Base-by-base conservation (phyloP, 1,139 yeast genomes). In the Suzukiozyma palmioleophila region DNA sequence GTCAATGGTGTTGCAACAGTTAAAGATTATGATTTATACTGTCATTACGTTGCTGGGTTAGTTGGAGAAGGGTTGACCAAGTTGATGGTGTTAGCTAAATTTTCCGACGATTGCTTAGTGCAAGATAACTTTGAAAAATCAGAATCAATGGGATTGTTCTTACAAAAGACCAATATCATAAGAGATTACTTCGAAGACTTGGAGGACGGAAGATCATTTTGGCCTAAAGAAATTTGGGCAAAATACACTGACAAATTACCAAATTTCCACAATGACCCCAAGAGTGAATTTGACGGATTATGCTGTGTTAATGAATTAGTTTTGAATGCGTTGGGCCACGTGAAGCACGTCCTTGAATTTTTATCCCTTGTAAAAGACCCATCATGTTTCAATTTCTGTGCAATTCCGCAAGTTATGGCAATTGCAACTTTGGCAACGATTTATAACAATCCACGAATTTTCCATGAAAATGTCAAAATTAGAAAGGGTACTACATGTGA, bases 341-440 rank as follows among this genome's bases (percentile, higher is more conserved):
- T 79, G 32, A 77, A 77, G 41, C 94, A 88, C 54, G 86, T 83
- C 27, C 72, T 94, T 53, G 76, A 77, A 41, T 94, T 86, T 57
- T 73, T 94, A 43, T 76, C 94, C 21, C 71, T 82, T 49, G 78
- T 92, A 36, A 76, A 77, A 44, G 98, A 94, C 55, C 87, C 85
- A 41, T 80, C 96, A 0, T 68, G 84, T 38, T 92, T 88, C 70
- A 84, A 82, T 50, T 92, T 92, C 69, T 90, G 97, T 66, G 90
- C 97, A 13, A 92, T 92, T 56, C 98, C 98, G 14, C 98, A 92
- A 64, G 97, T 90, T 26, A 92, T 92, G 98, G 96, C 97, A 32
- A 84, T 92, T 58, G 97, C 97, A 8, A 88, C 97, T 0, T 71
- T 92, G 52, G 90, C 92, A 21, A 72, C 83, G 42, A 85, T 92